phyloP scores from a whole-genome alignment of 2,329 filamentous ascomycete species.

The Pseudocercospora macadamiae region DNA sequence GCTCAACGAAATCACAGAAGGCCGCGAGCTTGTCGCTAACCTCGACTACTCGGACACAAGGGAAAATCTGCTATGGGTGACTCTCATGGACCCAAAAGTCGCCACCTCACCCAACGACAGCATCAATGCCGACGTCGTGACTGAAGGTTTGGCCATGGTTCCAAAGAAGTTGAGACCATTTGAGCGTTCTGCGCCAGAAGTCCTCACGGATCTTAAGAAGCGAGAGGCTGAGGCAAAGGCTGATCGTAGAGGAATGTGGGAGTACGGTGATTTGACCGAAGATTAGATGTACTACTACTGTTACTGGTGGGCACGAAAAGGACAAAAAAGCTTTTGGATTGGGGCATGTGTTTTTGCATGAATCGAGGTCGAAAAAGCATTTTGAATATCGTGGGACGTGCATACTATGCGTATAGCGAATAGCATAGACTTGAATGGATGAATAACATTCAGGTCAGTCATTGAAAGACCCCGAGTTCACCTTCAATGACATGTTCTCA shows the following conservation, averaged over 20 bases:
- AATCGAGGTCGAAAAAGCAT: neutral
- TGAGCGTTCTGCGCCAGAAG: slow-evolving; percentile 76
- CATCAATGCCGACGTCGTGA: slow-evolving; percentile 85
- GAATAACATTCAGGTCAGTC: neutral
- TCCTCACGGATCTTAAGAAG: slow-evolving; percentile 72
- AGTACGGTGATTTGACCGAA: slow-evolving; percentile 95
- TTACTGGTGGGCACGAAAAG: neutral
- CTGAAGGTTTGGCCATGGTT: slow-evolving; percentile 85
- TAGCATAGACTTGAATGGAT: neutral
- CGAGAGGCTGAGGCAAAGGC: slow-evolving; percentile 79
- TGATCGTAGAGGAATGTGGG: slow-evolving; percentile 87
- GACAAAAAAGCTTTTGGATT: neutral
- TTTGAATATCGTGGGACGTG: neutral
- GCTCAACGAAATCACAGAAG: slow-evolving; percentile 72
- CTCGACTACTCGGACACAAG: slow-evolving; percentile 81
- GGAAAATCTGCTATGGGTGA: slow-evolving; percentile 78
- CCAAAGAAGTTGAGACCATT: slow-evolving; percentile 88
- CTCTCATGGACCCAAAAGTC: slow-evolving; percentile 76
- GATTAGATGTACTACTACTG: slow-evolving; percentile 49
- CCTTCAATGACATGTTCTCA: no score
- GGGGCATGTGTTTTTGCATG: neutral
- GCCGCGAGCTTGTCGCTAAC: slow-evolving; percentile 79
- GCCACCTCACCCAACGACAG: slow-evolving; percentile 67
- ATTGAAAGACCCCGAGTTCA: no score
- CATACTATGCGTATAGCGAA: neutral